Evolutionary conservation across 2,329 filamentous ascomycete species (phyloP), one percentile per base, ranked within the genome.

Genomic region (Dothideomycetes sp.): DNA sequence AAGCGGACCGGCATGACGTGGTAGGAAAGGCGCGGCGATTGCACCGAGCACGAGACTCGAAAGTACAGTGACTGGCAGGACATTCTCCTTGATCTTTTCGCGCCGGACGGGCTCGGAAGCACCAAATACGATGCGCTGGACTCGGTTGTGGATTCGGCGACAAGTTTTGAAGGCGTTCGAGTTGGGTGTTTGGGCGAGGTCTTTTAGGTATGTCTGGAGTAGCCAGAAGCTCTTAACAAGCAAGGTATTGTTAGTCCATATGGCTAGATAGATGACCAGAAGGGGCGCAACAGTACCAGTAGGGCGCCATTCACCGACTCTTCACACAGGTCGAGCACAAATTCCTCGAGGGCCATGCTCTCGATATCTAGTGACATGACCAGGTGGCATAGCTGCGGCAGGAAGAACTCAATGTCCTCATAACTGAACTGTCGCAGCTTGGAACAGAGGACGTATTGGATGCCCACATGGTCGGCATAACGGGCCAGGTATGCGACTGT

Each of bases 391-490:
- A 91, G 69, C 69, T 86, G 60, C 47, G 84, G 84, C 35, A 91
- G 74, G 70, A 89, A 91, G 78, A 91, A 91, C 65, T 91, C 85
- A 60, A 91, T 88, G 64, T 91, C 84, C 69, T 87, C 82, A 67
- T 89, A 91, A 49, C 82, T 82, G 59, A 91, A 91, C 63, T 85
- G 82, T 59, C 85, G 83, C 58, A 91, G 73, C 74, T 91, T 91
- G 55, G 81, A 82, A 70, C 85, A 89, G 48, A 91, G 76, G 47
- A 87, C 83, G 70, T 89, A 86, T 65, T 89, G 84, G 58, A 91
- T 89, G 54, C 84, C 84, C 61, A 91, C 82, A 71, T 91, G 83
- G 64, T 89, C 81, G 61, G 84, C 83, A 68, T 91, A 91, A 54
- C 84, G 84, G 56, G 84, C 84, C 58, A 91, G 78, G 66, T 91